Evolutionary conservation across 2,329 filamentous ascomycete genomes (phyloP).

Genomic region (Amauroascus verrucosus): DNA sequence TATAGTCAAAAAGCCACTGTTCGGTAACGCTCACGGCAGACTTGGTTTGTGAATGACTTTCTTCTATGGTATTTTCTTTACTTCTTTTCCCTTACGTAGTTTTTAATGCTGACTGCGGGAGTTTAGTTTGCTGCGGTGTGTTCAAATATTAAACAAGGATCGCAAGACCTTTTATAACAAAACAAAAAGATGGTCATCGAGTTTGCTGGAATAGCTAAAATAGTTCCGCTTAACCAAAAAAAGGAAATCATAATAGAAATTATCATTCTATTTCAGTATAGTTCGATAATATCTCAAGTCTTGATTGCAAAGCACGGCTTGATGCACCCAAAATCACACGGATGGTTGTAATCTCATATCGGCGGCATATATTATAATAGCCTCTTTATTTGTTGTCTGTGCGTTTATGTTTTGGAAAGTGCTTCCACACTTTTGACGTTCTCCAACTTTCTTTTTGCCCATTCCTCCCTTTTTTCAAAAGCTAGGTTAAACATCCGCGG

Average conservation of each 20-base stretch:
- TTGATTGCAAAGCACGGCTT: too few species aligned
- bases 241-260: too few species aligned
- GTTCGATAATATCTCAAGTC: too few species aligned
- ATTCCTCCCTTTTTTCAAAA: slow-evolving; percentile 50
- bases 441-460: slow-evolving; percentile 39
- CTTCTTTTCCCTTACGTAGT: background rate
- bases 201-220: background rate
- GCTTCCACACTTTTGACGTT: background rate
- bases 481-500: slow-evolving; percentile 52
- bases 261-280: too few species aligned
- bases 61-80: background rate
- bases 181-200: background rate
- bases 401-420: background rate
- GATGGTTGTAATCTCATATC: too few species aligned
- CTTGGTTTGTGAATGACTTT: slow-evolving; percentile 2
- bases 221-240: background rate
- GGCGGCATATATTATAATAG: too few species aligned
- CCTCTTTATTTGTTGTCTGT: too few species aligned
- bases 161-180: too few species aligned
- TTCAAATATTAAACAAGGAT: too few species aligned
- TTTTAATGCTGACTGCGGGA: background rate
- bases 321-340: too few species aligned
- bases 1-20: background rate
- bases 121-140: background rate
- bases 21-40: background rate